Evolutionary conservation across 192 early-diverging fungal genomes (phyloP).

Genomic region (Coemansia aciculifera): DNA sequence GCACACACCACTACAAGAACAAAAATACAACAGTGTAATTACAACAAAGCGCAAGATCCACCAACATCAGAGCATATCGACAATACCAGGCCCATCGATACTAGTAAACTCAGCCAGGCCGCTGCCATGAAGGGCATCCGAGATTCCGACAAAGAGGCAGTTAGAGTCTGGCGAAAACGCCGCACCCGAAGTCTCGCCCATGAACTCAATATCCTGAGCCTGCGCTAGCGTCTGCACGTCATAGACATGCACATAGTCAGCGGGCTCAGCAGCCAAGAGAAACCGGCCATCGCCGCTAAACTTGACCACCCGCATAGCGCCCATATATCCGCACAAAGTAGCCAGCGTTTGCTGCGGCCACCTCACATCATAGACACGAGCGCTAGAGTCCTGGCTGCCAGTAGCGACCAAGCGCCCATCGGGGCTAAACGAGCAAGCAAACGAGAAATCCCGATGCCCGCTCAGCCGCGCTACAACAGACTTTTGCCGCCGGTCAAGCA

Average conservation of each 20-base stretch:
- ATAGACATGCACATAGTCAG: slow-evolving; percentile 53
- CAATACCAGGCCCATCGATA: neutral
- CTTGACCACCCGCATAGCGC: slow-evolving; percentile 44
- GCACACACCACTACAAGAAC: neutral
- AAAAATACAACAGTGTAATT: neutral
- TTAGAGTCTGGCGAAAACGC: slow-evolving; percentile 50
- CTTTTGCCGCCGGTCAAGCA: slow-evolving; percentile 29
- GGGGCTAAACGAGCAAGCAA: slow-evolving; percentile 47
- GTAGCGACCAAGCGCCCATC: slow-evolving; percentile 50
- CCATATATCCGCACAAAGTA: slow-evolving; percentile 37
- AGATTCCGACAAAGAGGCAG: slow-evolving; percentile 43
- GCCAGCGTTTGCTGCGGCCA: slow-evolving; percentile 27
- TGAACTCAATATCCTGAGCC: slow-evolving; percentile 47
- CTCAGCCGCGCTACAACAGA: slow-evolving; percentile 14
- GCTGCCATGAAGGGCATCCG: slow-evolving; percentile 40
- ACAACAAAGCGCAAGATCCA: neutral
- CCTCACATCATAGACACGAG: slow-evolving; percentile 52
- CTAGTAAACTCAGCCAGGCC: slow-evolving; percentile 34
- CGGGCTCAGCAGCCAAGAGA: slow-evolving; percentile 48
- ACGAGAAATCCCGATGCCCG: slow-evolving; percentile 51
- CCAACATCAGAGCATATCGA: neutral
- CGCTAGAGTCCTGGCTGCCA: slow-evolving; percentile 51
- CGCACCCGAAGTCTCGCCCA: slow-evolving; percentile 52
- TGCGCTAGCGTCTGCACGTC: slow-evolving; percentile 21
- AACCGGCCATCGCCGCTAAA: slow-evolving; percentile 45